Evolutionary conservation across 306 rosid species (phyloP), one percentile per base, ranked within the genome.

Genomic region (Lotus japonicus): DNA sequence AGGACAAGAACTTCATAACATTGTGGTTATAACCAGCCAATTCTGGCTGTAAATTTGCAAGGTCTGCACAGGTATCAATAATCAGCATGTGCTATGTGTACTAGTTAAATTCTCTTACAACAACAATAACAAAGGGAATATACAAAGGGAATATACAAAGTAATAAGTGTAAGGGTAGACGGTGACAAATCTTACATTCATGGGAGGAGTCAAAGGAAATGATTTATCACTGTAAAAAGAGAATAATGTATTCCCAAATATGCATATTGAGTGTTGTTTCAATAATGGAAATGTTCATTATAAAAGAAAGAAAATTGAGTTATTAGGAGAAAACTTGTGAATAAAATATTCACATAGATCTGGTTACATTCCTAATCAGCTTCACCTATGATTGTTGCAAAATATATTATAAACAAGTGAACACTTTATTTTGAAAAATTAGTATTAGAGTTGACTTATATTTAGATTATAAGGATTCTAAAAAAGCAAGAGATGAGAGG

Each of bases 11-110:
- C 54, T 38, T 23, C 38, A 33, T 36, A 42, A 11, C 64, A 67
- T 14, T 14, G 48, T 49, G 68, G 11, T 19, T 10, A 58, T 38
- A 50, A 71, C 45, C 73, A 46, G 57, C 74, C 76, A 64, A 76
- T 61, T 79, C 76, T 74, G 72, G 79, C 82, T 64, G 69, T 36
- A 46, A 64, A 46, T 36, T 63, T 51, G 60, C 31, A 26, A 26
- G 2, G 31, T 26, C 4, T 26, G 31, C 91, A 79, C 91, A 71
- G 75, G 70, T 83, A 36, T 76, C 89, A 12, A 88, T 69, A 72
- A 60, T 71, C 61, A 45, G 11, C 76, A 71, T 58, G 54, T 76
- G 79, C 88, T n/a, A 69, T 72, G 70, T 72, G 70, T 74, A 88
- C 62, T 49, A 6, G 31, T 72, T 60, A 53, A 58, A 4, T 76